phyloP scores from a whole-genome alignment of 306 rosid species.

The Fragaria vesca region DNA sequence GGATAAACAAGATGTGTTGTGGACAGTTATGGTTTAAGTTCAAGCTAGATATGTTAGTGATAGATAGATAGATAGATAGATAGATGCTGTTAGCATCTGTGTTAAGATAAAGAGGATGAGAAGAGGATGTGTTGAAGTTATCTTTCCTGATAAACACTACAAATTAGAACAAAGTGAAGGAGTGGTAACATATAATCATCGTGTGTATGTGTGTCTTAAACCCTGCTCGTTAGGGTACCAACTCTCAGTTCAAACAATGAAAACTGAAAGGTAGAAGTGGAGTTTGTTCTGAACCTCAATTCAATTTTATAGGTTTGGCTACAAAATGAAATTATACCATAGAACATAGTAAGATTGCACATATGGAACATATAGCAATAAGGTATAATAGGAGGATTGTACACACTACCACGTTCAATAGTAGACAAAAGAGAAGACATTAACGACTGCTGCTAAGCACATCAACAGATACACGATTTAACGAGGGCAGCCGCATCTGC shows the following conservation, averaged over 20 bases:
- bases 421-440: slow-evolving; percentile 40
- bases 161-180: neutral
- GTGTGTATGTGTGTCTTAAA: neutral
- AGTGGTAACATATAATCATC: neutral
- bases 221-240: neutral
- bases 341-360: slow-evolving; percentile 41
- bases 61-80: neutral
- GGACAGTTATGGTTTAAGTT: neutral
- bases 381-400: slow-evolving; percentile 33
- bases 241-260: slow-evolving; percentile 14
- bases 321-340: slow-evolving; percentile 33
- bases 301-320: slow-evolving; percentile 41
- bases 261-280: neutral
- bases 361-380: slow-evolving; percentile 32
- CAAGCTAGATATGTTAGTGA: neutral
- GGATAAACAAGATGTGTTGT: neutral
- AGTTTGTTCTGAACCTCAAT: slow-evolving; percentile 24
- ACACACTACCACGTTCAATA: slow-evolving; percentile 43
- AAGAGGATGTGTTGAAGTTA: neutral
- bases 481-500: slow-evolving; percentile 51
- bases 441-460: slow-evolving; percentile 59
- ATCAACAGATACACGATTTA: slow-evolving; percentile 50
- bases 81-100: too few relatives aligned
- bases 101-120: neutral
- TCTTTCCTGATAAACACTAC: neutral